phyloP scores from a whole-genome alignment of 176 grass and related monocot species.

The Triticum urartu region DNA sequence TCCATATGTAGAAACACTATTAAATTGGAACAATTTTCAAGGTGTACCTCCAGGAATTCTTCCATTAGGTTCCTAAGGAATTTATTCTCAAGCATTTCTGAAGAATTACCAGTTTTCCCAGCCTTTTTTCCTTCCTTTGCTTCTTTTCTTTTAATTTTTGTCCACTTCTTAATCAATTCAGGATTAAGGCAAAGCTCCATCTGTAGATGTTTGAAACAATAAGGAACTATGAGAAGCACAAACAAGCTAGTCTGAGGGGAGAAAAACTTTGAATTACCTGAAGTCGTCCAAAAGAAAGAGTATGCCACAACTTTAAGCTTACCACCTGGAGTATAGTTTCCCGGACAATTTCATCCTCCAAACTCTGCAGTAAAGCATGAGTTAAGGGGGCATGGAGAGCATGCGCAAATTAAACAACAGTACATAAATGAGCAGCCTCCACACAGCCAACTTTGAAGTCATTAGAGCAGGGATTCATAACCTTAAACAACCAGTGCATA shows the following conservation, averaged over 20 bases:
- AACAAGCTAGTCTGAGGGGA: neutral
- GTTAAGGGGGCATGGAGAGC: constrained; percentile 2
- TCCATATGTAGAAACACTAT: constrained; percentile 13
- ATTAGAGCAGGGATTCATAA: neutral
- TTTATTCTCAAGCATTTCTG: constrained; percentile 64
- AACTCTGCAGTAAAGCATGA: constrained; percentile 55
- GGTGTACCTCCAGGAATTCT: constrained; percentile 87
- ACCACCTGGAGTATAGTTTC: constrained; percentile 90
- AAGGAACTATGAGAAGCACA: constrained; percentile 32
- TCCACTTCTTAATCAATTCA: constrained; percentile 96
- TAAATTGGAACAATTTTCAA: constrained; percentile 13
- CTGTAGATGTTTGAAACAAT: constrained; percentile 53
- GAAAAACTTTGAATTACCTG: constrained; percentile 52
- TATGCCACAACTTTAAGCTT: constrained; percentile 84
- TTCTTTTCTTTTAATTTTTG: constrained; percentile 87
- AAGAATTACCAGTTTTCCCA: constrained; percentile 46
- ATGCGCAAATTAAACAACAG: neutral
- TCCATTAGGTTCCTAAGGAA: constrained; percentile 85
- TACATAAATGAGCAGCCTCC: neutral
- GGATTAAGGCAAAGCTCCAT: constrained; percentile 93
- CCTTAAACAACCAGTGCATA: neutral
- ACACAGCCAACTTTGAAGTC: neutral
- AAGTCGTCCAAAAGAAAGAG: constrained; percentile 75
- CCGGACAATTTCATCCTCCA: constrained; percentile 94
- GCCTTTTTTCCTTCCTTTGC: constrained; percentile 80